Percentiles rank a stretch among this genome's conserved stretches.
Conservation (phyloP, 129 eudicot genomes). For the Flaveria sonorensis region DNA sequence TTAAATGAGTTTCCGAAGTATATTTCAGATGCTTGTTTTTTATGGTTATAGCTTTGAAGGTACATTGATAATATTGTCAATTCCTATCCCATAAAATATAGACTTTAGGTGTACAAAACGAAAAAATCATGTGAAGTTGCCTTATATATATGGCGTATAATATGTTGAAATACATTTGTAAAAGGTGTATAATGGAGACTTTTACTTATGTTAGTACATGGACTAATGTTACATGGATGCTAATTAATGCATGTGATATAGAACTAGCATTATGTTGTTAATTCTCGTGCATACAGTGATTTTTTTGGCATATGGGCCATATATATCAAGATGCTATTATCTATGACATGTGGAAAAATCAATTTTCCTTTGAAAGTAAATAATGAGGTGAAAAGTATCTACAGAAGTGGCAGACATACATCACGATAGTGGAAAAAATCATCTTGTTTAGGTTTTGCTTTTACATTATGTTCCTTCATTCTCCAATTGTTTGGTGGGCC, state of each 20-base stretch:
- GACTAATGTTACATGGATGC: not conserved
- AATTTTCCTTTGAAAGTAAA: not conserved
- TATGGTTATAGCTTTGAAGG: slow-evolving; percentile 8
- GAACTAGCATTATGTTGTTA: not conserved
- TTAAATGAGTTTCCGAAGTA: not conserved
- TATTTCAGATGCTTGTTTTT: not conserved
- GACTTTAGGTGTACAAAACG: not conserved
- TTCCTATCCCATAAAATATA: not conserved
- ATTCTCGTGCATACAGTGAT: not conserved
- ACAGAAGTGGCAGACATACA: not conserved
- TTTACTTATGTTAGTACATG: not conserved
- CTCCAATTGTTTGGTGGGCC: not conserved
- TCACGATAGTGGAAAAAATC: not conserved
- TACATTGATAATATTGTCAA: not conserved
- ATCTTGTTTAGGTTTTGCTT: not conserved
- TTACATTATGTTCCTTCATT: too few species aligned
- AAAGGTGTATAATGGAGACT: not conserved
- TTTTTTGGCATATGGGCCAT: not conserved
- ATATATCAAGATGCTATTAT: not conserved
- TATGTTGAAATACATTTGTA: not conserved
- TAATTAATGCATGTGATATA: not conserved
- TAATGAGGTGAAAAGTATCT: not conserved
- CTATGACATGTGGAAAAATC: not conserved
- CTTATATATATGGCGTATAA: not conserved
- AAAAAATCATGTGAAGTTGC: not conserved